These are phyloP conservation scores for Globisporangium splendens DNA, from an alignment of 352 stramenopile species.

Conservation along the genomic window DNA sequence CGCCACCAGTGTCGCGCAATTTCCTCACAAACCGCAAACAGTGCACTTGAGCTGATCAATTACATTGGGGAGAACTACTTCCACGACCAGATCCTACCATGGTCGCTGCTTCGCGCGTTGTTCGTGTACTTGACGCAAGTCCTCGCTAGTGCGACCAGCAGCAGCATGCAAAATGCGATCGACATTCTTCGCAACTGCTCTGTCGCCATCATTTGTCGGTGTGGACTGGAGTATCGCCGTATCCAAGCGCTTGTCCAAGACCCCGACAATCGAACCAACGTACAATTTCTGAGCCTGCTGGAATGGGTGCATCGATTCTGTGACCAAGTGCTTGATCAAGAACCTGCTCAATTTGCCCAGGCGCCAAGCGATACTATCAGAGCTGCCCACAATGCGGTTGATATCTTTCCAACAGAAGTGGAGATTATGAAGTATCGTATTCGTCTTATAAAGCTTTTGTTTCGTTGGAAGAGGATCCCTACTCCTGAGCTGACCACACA, in stretches of 20 bases:
- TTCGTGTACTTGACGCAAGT: slow-evolving; percentile 1
- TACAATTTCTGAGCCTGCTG: slow-evolving; percentile 2
- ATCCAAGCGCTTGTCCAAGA: not conserved
- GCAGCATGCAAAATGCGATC: not conserved
- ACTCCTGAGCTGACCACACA: slow-evolving; percentile 1
- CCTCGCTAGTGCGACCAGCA: not conserved
- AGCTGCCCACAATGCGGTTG: not conserved
- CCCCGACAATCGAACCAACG: not conserved
- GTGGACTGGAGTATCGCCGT: slow-evolving; percentile 2
- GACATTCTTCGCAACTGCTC: slow-evolving; percentile 1
- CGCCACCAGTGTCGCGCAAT: slow-evolving; percentile 1
- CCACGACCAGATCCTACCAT: slow-evolving; percentile 5
- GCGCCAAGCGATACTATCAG: too few relatives aligned
- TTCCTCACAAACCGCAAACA: not conserved
- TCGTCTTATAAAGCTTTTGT: slow-evolving; percentile 6
- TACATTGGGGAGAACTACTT: slow-evolving; percentile 4
- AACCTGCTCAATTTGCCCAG: not conserved
- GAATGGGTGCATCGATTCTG: slow-evolving; percentile 4
- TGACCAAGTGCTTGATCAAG: not conserved
- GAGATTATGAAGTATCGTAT: slow-evolving; percentile 2
- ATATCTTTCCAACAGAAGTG: not conserved
- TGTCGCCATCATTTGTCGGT: slow-evolving; percentile 5
- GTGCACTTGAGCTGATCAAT: slow-evolving; percentile 1
- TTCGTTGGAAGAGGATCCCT: slow-evolving; percentile 8
- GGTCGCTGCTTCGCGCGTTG: slow-evolving; percentile 3